Conservation (phyloP, 495 filamentous ascomycete species). For the Podospora pseudopauciseta region DNA sequence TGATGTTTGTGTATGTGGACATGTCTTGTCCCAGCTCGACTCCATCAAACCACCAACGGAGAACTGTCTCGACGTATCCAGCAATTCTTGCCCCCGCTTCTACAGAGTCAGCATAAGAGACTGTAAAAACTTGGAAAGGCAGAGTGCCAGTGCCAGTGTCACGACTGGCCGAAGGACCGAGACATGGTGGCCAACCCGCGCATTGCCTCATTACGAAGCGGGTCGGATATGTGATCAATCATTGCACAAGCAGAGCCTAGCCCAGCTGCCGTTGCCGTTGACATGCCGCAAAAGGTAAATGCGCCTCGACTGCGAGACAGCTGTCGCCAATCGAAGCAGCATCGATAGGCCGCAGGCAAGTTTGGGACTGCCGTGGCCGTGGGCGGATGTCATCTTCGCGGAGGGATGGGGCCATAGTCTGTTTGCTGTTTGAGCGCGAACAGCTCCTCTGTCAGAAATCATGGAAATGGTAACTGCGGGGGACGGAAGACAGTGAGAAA, state of each 20-base stretch:
- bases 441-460: neutral
- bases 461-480: neutral
- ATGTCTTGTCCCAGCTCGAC: neutral
- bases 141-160: constrained; percentile 3
- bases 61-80: neutral
- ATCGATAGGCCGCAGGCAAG: neutral
- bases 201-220: neutral
- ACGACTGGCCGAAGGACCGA: constrained; percentile 5
- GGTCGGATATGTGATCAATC: neutral
- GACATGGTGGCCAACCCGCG: neutral
- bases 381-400: neutral
- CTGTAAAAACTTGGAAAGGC: neutral
- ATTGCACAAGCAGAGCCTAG: neutral
- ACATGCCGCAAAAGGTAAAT: neutral
- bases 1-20: neutral
- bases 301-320: neutral
- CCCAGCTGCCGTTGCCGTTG: neutral
- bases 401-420: neutral
- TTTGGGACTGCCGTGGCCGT: neutral
- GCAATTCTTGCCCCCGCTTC: no score
- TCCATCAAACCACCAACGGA: neutral
- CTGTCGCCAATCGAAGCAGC: neutral
- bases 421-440: neutral
- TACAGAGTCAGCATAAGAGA: neutral
- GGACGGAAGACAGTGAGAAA: neutral